These are phyloP conservation scores for Friedmanniomyces endolithicus DNA, from an alignment of 495 filamentous ascomycete genomes.

Conservation along the genomic window DNA sequence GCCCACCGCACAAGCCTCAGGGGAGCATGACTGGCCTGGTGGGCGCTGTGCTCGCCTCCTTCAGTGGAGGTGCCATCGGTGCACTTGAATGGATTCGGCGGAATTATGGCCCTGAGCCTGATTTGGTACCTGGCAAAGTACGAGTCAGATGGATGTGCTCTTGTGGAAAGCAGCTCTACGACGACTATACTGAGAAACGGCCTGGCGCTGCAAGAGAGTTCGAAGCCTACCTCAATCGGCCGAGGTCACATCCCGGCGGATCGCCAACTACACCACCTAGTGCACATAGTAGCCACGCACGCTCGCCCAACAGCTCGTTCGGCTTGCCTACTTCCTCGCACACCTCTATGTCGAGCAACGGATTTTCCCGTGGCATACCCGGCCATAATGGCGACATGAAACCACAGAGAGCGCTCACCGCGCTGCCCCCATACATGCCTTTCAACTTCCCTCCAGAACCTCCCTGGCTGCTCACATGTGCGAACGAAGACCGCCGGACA, in stretches of 20 bases:
- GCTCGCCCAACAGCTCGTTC: slow-evolving; percentile 15
- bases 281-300: slow-evolving; percentile 9
- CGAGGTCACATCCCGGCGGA: slow-evolving; percentile 17
- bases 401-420: not conserved
- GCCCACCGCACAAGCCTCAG: not conserved
- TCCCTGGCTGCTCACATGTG: slow-evolving; percentile 27
- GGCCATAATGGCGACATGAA: not conserved
- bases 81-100: slow-evolving; percentile 6
- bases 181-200: slow-evolving; percentile 31
- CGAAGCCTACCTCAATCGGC: slow-evolving; percentile 25
- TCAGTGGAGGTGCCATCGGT: not conserved
- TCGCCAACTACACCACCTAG: slow-evolving; percentile 19
- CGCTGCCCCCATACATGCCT: not conserved
- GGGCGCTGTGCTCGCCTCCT: not conserved
- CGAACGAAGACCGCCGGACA: slow-evolving; percentile 26
- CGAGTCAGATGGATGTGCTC: slow-evolving; percentile 30
- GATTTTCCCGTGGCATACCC: not conserved
- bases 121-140: slow-evolving; percentile 11
- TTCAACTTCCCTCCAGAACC: slow-evolving; percentile 1
- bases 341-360: slow-evolving; percentile 9
- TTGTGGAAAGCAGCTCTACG: slow-evolving; percentile 29
- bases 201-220: slow-evolving; percentile 28
- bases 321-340: slow-evolving; percentile 4
- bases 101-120: slow-evolving; percentile 6
- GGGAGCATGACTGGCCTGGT: not conserved